phyloP scores from a whole-genome alignment of 1,139 yeast genomes.

The Magnusiomyces tetraspermus region DNA sequence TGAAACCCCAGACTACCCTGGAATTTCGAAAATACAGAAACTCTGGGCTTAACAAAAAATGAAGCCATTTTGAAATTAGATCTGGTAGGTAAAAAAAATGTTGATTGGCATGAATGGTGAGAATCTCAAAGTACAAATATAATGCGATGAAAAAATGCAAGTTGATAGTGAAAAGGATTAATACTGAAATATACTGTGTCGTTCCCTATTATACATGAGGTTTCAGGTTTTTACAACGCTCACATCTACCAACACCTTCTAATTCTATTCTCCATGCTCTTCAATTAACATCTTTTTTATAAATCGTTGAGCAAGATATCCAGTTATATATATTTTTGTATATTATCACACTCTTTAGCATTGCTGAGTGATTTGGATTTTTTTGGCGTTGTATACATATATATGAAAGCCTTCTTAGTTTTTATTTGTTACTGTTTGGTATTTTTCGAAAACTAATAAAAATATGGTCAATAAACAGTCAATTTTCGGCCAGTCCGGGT shows the following conservation, averaged over 20 bases:
- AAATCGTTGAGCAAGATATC: neutral
- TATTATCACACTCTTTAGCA: no score
- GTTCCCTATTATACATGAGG: neutral
- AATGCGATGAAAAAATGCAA: neutral
- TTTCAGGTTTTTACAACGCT: neutral
- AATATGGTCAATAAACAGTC: no score
- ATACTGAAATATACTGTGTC: neutral
- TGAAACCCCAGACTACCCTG: conserved; percentile 18
- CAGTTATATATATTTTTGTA: no score
- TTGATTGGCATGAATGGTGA: neutral
- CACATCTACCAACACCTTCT: neutral
- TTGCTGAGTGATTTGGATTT: no score
- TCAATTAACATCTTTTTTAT: neutral
- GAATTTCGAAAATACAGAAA: neutral
- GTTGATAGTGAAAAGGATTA: neutral
- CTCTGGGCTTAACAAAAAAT: neutral
- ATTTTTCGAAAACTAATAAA: no score
- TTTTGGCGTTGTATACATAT: no score
- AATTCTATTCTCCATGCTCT: neutral
- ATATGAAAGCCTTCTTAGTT: no score
- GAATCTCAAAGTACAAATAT: neutral
- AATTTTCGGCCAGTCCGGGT: no score
- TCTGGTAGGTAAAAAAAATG: neutral
- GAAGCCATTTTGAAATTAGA: neutral
- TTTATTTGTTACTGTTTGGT: no score